A percentile compares a stretch with the other conserved stretches of the same genome.
phyloP scores from a whole-genome alignment of 192 early-diverging fungal species.

The Backusella parvicylindrica region DNA sequence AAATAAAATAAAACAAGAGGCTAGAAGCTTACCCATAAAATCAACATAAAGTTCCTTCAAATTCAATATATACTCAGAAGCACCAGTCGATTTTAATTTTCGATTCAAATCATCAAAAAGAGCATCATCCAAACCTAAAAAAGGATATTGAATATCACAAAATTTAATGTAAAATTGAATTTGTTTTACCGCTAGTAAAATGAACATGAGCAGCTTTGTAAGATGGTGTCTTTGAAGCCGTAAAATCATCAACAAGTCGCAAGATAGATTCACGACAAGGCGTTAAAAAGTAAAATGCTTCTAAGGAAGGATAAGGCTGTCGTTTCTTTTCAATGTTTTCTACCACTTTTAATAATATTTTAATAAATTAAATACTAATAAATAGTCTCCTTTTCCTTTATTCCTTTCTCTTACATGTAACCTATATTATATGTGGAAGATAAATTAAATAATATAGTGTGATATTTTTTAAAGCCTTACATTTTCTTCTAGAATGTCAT shows the following conservation, averaged over 20 bases:
- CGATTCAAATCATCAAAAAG: conserved; percentile 49
- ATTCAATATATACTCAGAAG: conserved; percentile 53
- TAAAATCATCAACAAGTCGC: conserved; percentile 57
- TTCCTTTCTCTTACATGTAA: conserved; percentile 21
- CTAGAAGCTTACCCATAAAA: conserved; percentile 61
- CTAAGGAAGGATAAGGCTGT: conserved; percentile 55
- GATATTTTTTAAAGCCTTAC: no score
- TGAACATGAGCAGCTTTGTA: conserved; percentile 61
- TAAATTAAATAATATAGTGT: neutral
- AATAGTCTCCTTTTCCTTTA: neutral
- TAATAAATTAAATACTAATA: neutral
- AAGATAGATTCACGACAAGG: conserved; percentile 54
- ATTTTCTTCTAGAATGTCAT: conserved; percentile 70
- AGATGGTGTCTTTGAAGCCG: conserved; percentile 37
- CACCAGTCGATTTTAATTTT: conserved; percentile 51
- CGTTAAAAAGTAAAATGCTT: conserved; percentile 60
- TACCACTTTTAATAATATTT: conserved; percentile 41
- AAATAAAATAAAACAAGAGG: neutral
- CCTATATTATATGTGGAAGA: no score
- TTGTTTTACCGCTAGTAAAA: conserved; percentile 51
- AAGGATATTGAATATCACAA: conserved; percentile 1
- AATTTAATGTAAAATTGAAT: neutral
- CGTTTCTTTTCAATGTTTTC: conserved; percentile 58
- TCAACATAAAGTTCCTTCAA: conserved; percentile 79
- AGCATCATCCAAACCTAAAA: conserved; percentile 59